Conservation (phyloP, 2,329 filamentous ascomycete species). For the Amauroascus verrucosus region DNA sequence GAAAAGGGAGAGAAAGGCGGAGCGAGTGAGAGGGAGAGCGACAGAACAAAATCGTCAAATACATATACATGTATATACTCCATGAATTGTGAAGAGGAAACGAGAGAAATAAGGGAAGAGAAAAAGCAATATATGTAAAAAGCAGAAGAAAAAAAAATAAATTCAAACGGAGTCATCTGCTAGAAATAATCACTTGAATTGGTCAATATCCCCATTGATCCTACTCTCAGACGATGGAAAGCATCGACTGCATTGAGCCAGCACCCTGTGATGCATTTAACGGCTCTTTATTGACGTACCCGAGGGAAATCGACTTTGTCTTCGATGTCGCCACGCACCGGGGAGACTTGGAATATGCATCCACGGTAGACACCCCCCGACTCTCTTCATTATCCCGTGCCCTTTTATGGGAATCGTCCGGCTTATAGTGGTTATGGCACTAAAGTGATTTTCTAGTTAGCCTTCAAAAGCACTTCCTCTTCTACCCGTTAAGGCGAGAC, state of each 20-base stretch:
- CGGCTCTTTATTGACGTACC: not conserved
- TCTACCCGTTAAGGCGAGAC: not conserved
- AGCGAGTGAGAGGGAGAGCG: not conserved
- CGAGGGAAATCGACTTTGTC: not conserved
- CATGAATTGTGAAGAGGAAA: not conserved
- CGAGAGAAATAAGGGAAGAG: not conserved
- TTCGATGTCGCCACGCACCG: not conserved
- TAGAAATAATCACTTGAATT: not conserved
- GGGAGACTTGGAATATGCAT: slow-evolving; percentile 6
- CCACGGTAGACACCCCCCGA: slow-evolving; percentile 20
- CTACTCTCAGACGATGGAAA: not conserved
- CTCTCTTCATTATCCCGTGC: slow-evolving; percentile 52
- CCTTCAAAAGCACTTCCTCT: too few relatives aligned
- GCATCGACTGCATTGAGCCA: not conserved
- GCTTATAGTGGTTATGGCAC: slow-evolving; percentile 48
- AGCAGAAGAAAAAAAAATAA: not conserved
- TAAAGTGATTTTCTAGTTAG: too few relatives aligned
- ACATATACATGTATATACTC: not conserved
- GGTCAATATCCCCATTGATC: not conserved
- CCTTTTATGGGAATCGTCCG: slow-evolving; percentile 58
- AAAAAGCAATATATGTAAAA: not conserved
- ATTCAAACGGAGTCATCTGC: not conserved
- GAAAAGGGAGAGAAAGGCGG: not conserved
- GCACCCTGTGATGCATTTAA: not conserved
- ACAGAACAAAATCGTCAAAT: too few relatives aligned